phyloP scores from a whole-genome alignment of 495 filamentous ascomycete species.

The Annulohypoxylon moriforme region DNA sequence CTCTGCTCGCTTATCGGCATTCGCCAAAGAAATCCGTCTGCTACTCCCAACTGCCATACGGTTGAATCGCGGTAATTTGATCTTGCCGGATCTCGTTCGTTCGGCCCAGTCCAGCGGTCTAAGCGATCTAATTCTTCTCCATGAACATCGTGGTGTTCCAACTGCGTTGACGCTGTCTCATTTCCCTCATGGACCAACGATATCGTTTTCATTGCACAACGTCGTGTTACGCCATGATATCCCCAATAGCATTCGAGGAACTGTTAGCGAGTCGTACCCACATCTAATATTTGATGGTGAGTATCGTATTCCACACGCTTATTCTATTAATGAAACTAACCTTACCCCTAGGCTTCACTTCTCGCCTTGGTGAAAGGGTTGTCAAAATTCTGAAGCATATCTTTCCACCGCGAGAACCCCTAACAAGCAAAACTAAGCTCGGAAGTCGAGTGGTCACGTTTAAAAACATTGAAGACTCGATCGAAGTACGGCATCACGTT shows the following conservation, averaged over 20 bases:
- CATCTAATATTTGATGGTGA: conserved; percentile 89
- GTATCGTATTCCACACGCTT: not conserved
- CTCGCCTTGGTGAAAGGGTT: conserved; percentile 81
- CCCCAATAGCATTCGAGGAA: conserved; percentile 85
- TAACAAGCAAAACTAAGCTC: conserved; percentile 70
- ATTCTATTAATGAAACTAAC: conserved; percentile 11
- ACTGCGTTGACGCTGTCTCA: conserved; percentile 88
- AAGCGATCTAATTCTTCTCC: conserved; percentile 86
- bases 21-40: conserved; percentile 95
- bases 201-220: conserved; percentile 92
- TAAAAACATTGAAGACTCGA: conserved; percentile 92
- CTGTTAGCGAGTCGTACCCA: conserved; percentile 92
- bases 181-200: conserved; percentile 92
- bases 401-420: conserved; percentile 87
- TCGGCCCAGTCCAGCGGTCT: conserved; percentile 82
- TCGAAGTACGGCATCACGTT: conserved; percentile 72
- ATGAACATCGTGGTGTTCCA: conserved; percentile 89
- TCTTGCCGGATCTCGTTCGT: conserved; percentile 83
- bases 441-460: conserved; percentile 94
- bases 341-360: conserved; percentile 70
- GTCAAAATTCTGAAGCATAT: conserved; percentile 94
- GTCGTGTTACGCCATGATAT: conserved; percentile 95
- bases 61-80: conserved; percentile 89
- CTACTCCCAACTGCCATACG: conserved; percentile 91
- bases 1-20: conserved; percentile 82